Evolutionary conservation across 2,329 filamentous ascomycete genomes (phyloP).

Genomic region (Chaetomiaceae sp.): DNA sequence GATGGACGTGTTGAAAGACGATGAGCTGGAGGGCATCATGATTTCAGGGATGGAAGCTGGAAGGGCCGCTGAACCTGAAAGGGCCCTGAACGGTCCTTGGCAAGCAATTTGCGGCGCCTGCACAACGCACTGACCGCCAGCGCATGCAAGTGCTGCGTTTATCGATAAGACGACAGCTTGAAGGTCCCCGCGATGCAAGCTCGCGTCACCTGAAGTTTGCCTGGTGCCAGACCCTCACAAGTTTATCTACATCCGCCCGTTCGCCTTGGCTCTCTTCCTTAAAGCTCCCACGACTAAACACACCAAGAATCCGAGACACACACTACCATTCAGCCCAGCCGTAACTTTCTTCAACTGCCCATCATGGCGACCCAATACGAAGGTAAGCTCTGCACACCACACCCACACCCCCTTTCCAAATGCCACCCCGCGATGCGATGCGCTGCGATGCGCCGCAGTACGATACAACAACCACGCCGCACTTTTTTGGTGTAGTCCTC

Average conservation of each 20-base stretch:
- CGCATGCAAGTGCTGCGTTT: too few relatives aligned
- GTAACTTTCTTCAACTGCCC: constrained; percentile 1
- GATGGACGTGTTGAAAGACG: too few relatives aligned
- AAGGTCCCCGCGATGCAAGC: constrained; percentile 18
- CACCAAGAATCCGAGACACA: not conserved
- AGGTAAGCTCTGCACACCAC: constrained; percentile 33
- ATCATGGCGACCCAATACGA: constrained; percentile 56
- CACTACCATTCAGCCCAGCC: not conserved
- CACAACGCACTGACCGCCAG: constrained; percentile 19
- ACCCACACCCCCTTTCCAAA: constrained; percentile 5
- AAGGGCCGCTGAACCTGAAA: too few relatives aligned
- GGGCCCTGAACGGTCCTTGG: too few relatives aligned
- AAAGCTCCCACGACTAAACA: too few relatives aligned
- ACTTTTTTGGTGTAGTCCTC: too few relatives aligned
- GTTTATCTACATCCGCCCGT: too few relatives aligned
- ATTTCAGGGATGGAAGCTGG: too few relatives aligned
- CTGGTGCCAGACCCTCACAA: constrained; percentile 8
- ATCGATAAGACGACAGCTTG: constrained; percentile 6
- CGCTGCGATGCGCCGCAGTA: not conserved
- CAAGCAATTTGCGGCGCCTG: too few relatives aligned
- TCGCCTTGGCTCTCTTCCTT: not conserved
- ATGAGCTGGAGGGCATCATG: too few relatives aligned
- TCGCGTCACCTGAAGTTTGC: constrained; percentile 27
- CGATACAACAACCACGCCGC: too few relatives aligned
- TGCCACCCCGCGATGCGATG: constrained; percentile 8